Evolutionary conservation across 1,284 basidiomycete genomes (phyloP).

Genomic region (Cryptococcus sp.): DNA sequence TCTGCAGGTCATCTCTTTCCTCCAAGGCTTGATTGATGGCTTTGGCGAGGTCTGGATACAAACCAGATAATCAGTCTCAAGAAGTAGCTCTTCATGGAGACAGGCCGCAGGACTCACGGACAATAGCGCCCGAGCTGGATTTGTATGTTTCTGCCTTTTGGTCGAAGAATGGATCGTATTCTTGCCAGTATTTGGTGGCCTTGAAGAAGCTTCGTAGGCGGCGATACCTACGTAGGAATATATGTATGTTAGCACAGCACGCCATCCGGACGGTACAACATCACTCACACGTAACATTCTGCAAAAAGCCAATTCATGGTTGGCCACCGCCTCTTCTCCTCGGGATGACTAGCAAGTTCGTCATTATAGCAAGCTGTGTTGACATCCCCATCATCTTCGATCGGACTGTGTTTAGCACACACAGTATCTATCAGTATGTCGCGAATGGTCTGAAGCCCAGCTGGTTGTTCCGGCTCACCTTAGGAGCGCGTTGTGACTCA

Average conservation of each 20-base stretch:
- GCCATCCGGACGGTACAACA: conserved; percentile 44
- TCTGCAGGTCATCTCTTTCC: conserved; percentile 32
- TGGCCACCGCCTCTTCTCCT: conserved; percentile 78
- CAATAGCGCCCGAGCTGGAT: conserved; percentile 74
- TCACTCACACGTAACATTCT: conserved; percentile 66
- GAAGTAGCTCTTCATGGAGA: background rate
- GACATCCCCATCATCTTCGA: conserved; percentile 71
- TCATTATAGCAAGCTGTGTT: conserved; percentile 71
- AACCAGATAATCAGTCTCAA: background rate
- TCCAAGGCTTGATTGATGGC: conserved; percentile 41
- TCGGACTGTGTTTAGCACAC: conserved; percentile 56
- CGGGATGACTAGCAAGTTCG: conserved; percentile 62
- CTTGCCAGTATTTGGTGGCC: conserved; percentile 68
- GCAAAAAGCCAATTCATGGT: conserved; percentile 90
- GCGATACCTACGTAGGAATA: conserved; percentile 67
- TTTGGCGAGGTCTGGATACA: conserved; percentile 41
- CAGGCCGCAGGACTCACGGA: conserved; percentile 59
- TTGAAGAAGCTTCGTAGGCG: conserved; percentile 75
- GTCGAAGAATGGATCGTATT: conserved; percentile 79
- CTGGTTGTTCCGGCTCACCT: conserved; percentile 58
- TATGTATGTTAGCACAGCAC: conserved; percentile 32
- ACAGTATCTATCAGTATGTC: too few relatives aligned
- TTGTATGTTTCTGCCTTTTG: conserved; percentile 84
- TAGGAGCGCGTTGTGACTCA: conserved; percentile 75
- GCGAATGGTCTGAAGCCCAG: too few relatives aligned